Percentiles rank a stretch among this genome's conserved stretches.
Conservation (phyloP, 192 early-diverging fungal species). For the Thamnidium elegans region DNA sequence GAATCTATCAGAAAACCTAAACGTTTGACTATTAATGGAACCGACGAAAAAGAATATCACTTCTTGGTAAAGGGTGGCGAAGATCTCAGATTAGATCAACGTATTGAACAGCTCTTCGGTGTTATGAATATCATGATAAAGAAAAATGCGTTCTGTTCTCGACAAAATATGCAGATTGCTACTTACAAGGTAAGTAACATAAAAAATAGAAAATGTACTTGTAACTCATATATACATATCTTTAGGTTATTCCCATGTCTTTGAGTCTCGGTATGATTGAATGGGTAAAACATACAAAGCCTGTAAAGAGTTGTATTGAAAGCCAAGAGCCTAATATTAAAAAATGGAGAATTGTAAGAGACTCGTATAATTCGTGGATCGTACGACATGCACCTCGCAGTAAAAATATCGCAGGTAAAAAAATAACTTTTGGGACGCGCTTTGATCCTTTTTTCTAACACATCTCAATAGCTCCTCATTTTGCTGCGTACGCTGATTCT, state of each 20-base stretch:
- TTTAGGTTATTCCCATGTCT: constrained; percentile 58
- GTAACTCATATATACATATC: neutral
- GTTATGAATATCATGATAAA: constrained; percentile 74
- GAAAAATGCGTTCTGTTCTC: constrained; percentile 50
- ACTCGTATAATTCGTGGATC: constrained; percentile 45
- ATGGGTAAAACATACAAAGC: constrained; percentile 73
- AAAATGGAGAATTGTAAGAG: constrained; percentile 37
- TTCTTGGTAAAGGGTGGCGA: constrained; percentile 87
- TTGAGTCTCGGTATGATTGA: constrained; percentile 68
- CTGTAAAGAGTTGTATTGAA: constrained; percentile 60
- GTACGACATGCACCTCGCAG: constrained; percentile 23
- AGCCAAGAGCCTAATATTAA: constrained; percentile 45
- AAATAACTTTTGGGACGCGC: too few species aligned
- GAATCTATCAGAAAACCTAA: constrained; percentile 72
- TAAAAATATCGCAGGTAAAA: too few species aligned
- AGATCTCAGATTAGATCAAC: constrained; percentile 75
- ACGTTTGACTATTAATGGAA: constrained; percentile 63
- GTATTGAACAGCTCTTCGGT: constrained; percentile 72
- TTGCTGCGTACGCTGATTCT: constrained; percentile 45
- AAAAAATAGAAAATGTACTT: neutral
- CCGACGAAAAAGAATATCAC: constrained; percentile 68
- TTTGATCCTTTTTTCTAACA: too few species aligned
- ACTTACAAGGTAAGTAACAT: constrained; percentile 57
- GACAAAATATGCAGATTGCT: constrained; percentile 53
- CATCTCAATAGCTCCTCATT: too few species aligned